Percentiles rank a stretch among this genome's conserved stretches.
Evolutionary conservation across 2,329 filamentous ascomycete species (phyloP).

Genomic region (Sordariomycetes sp.): DNA sequence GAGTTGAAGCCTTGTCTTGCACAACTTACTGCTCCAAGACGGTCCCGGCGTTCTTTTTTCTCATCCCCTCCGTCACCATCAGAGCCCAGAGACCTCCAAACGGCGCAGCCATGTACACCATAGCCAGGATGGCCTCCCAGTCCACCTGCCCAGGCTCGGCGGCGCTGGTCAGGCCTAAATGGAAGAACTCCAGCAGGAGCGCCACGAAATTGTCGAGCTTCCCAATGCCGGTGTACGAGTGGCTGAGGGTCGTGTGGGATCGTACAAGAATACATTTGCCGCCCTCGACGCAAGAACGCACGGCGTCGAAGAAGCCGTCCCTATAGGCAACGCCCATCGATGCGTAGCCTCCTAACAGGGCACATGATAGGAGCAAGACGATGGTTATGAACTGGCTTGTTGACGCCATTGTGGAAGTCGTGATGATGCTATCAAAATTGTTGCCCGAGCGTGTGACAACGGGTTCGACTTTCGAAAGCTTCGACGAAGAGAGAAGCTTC

Average conservation of each 20-base stretch:
- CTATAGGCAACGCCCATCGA: conserved; percentile 3
- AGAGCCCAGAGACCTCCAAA: conserved; percentile 6
- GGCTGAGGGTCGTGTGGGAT: neutral
- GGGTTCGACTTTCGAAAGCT: too few species aligned
- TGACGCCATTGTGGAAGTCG: neutral
- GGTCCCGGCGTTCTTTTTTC: conserved; percentile 1
- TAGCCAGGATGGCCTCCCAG: conserved; percentile 2
- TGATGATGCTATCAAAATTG: too few species aligned
- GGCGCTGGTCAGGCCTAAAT: conserved; percentile 1
- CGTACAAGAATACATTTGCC: neutral
- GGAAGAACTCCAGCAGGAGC: conserved; percentile 6
- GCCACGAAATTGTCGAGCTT: conserved; percentile 1
- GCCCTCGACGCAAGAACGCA: conserved; percentile 4
- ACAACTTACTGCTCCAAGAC: conserved; percentile 5
- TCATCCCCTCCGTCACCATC: conserved; percentile 4
- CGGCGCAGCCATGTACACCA: conserved; percentile 4
- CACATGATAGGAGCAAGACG: conserved; percentile 3
- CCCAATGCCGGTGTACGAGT: neutral
- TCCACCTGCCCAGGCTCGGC: conserved; percentile 1
- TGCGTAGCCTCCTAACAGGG: conserved; percentile 5
- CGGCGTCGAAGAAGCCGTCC: conserved; percentile 6
- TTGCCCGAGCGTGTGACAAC: too few species aligned
- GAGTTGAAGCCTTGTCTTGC: too few species aligned
- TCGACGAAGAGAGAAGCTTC: too few species aligned
- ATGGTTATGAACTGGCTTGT: neutral